Conservation (phyloP, 345 rosid species). For the Eucalyptus erythrocorys region DNA sequence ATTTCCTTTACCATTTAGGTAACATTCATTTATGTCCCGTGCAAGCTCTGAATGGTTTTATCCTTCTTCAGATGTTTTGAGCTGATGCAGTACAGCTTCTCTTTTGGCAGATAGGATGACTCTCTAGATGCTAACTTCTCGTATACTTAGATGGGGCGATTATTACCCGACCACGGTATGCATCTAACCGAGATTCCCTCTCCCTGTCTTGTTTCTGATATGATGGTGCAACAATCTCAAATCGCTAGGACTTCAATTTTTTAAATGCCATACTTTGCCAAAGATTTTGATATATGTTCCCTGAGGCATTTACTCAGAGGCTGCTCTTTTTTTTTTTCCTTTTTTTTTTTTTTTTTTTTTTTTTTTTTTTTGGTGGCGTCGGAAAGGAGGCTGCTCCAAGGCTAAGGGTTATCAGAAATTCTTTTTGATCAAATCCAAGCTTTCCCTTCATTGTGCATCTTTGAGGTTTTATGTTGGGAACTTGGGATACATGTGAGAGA, state of each 20-base stretch:
- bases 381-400: no score
- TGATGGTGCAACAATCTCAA: not conserved
- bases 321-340: no score
- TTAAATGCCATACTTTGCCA: not conserved
- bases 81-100: not conserved
- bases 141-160: not conserved
- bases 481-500: not conserved
- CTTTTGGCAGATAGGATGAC: not conserved
- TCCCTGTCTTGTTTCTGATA: not conserved
- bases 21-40: not conserved
- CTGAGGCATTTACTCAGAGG: no score
- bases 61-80: not conserved
- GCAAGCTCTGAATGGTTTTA: not conserved
- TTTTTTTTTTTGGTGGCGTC: no score
- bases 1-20: not conserved
- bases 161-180: not conserved
- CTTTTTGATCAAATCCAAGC: not conserved
- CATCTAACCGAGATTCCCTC: not conserved
- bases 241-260: not conserved
- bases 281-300: no score
- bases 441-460: not conserved
- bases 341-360: no score
- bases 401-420: not conserved
- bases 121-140: not conserved
- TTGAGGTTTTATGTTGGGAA: not conserved